Percentiles rank a stretch among this genome's conserved stretches.
Conservation (phyloP, 2,329 filamentous ascomycete genomes). For the Botrytis tulipae region DNA sequence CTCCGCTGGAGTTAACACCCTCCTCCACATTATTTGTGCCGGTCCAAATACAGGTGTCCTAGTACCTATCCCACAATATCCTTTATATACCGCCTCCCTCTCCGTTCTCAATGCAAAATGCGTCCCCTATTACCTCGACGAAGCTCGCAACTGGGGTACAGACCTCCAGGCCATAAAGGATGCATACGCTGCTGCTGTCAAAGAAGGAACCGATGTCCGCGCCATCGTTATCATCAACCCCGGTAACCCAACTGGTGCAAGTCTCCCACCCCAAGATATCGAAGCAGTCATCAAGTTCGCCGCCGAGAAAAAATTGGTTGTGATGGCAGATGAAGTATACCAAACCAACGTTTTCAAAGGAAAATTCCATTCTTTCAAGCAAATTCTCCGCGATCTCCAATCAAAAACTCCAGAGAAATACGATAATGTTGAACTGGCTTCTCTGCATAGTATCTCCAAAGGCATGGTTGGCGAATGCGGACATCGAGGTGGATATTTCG, state of each 20-base stretch:
- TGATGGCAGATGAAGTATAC: slow-evolving; percentile 97
- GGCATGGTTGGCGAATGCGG: slow-evolving; percentile 99
- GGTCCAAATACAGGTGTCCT: slow-evolving; percentile 76
- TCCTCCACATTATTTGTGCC: slow-evolving; percentile 85
- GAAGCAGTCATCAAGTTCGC: slow-evolving; percentile 84
- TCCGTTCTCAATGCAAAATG: slow-evolving; percentile 79
- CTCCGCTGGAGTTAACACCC: slow-evolving; percentile 90
- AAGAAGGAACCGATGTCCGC: slow-evolving; percentile 79
- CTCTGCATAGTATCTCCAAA: slow-evolving; percentile 91
- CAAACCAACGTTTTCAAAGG: slow-evolving; percentile 98
- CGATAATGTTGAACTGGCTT: slow-evolving; percentile 83
- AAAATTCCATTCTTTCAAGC: slow-evolving; percentile 95
- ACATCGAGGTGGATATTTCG: slow-evolving; percentile 96
- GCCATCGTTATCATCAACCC: slow-evolving; percentile 98
- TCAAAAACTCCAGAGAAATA: slow-evolving; percentile 71
- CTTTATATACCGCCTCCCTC: slow-evolving; percentile 92
- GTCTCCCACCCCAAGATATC: slow-evolving; percentile 75
- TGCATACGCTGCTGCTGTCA: slow-evolving; percentile 71
- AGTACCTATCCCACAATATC: slow-evolving; percentile 96
- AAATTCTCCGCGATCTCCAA: slow-evolving; percentile 78
- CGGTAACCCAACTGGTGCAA: slow-evolving; percentile 93
- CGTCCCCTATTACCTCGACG: slow-evolving; percentile 93
- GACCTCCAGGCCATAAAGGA: slow-evolving; percentile 74
- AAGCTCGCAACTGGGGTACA: slow-evolving; percentile 83
- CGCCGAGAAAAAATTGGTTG: slow-evolving; percentile 77